phyloP scores from a whole-genome alignment of 495 filamentous ascomycete species.

The Penicillium atrosanguineum region DNA sequence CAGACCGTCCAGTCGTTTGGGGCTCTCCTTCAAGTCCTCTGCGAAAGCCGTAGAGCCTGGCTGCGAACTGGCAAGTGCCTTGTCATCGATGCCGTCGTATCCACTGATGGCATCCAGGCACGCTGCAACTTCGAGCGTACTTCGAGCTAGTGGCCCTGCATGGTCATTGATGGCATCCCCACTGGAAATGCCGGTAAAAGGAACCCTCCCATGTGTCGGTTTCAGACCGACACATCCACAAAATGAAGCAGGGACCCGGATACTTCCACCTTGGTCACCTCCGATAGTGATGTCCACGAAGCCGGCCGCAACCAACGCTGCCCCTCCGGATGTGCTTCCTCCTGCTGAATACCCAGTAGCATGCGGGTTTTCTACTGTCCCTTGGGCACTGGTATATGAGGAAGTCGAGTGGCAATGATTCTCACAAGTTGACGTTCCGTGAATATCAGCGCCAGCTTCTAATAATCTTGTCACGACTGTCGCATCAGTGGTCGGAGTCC shows the following conservation, averaged over 20 bases:
- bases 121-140: slow-evolving; percentile 47
- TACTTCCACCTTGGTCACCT: slow-evolving; percentile 60
- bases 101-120: slow-evolving; percentile 54
- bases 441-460: slow-evolving; percentile 41
- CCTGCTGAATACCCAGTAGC: slow-evolving; percentile 50
- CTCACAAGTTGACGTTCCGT: slow-evolving; percentile 47
- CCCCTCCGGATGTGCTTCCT: slow-evolving; percentile 58
- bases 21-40: slow-evolving; percentile 23
- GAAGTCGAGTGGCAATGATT: slow-evolving; percentile 45
- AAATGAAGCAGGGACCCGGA: slow-evolving; percentile 53
- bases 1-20: slow-evolving; percentile 42
- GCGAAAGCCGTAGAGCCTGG: slow-evolving; percentile 43
- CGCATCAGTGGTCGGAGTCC: slow-evolving; percentile 43
- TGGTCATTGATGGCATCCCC: slow-evolving; percentile 48
- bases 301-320: slow-evolving; percentile 48
- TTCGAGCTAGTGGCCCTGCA: slow-evolving; percentile 48
- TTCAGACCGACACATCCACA: slow-evolving; percentile 49
- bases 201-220: slow-evolving; percentile 52
- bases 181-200: slow-evolving; percentile 47
- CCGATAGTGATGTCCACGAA: slow-evolving; percentile 56
- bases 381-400: slow-evolving; percentile 46
- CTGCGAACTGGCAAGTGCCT: slow-evolving; percentile 41
- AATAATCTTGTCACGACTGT: slow-evolving; percentile 48
- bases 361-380: slow-evolving; percentile 50
- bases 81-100: slow-evolving; percentile 57